Evolutionary conservation across 257 asterid genomes (phyloP).

Genomic region (Jaltomata sinuosa): DNA sequence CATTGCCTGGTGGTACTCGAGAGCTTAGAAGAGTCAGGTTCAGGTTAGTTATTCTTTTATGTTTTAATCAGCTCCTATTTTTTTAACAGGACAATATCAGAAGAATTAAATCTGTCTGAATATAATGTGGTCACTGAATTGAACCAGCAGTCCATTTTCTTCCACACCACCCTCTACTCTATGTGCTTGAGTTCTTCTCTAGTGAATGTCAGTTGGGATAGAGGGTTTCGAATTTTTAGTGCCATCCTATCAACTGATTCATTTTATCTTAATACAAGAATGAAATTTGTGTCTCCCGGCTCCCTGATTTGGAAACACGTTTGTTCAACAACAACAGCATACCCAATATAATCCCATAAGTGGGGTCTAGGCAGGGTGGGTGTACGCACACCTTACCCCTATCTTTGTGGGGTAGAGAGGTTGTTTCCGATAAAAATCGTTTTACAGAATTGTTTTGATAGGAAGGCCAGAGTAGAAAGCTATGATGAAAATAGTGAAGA

Average conservation of each 20-base stretch:
- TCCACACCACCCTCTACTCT: not conserved
- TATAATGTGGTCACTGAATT: not conserved
- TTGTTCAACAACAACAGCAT: not conserved
- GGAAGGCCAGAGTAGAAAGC: too few species aligned
- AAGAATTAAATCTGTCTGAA: not conserved
- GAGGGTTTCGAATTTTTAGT: not conserved
- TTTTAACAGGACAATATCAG: not conserved
- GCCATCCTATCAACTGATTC: not conserved
- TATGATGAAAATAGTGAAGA: too few species aligned
- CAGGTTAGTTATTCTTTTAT: slow-evolving; percentile 42
- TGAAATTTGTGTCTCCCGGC: not conserved
- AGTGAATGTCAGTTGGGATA: not conserved
- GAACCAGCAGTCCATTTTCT: not conserved
- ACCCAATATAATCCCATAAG: too few species aligned
- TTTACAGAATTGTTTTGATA: too few species aligned
- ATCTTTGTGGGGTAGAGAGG: too few species aligned
- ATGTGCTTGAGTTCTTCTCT: not conserved
- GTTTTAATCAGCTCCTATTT: not conserved
- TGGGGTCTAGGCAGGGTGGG: too few species aligned
- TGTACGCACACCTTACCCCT: too few species aligned
- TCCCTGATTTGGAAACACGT: not conserved
- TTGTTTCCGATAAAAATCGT: too few species aligned
- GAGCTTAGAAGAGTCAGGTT: slow-evolving; percentile 95
- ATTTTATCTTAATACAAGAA: not conserved
- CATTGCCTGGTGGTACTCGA: slow-evolving; percentile 70